phyloP scores from a whole-genome alignment of 192 early-diverging fungal species.

The Coemansia sp. region DNA sequence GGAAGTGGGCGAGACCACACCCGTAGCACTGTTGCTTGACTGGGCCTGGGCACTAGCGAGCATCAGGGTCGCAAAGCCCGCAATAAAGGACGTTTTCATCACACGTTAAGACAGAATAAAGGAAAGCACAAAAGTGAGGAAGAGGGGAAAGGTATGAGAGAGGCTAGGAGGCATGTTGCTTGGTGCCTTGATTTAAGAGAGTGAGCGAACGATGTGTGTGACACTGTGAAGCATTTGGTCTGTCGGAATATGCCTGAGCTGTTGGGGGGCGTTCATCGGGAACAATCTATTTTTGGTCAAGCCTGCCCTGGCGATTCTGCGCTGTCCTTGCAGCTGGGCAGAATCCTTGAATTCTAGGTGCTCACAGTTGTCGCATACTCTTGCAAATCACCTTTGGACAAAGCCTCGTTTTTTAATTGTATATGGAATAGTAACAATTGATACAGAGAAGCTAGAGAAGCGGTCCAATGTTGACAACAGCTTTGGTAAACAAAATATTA shows the following conservation, averaged over 20 bases:
- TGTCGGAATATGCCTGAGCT: not conserved
- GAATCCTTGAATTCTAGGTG: not conserved
- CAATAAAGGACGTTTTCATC: not conserved
- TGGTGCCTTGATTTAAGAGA: not conserved
- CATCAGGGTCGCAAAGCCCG: not conserved
- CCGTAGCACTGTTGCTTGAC: not conserved
- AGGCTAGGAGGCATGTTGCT: not conserved
- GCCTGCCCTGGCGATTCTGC: not conserved
- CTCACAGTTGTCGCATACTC: not conserved
- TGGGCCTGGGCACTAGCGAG: constrained; percentile 1
- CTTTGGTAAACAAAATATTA: not conserved
- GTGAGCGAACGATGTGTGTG: not conserved
- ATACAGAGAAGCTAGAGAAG: not conserved
- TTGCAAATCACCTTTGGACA: not conserved
- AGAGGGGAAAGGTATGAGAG: not conserved
- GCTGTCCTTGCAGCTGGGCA: not conserved
- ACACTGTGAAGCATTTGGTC: not conserved
- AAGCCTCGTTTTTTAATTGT: not conserved
- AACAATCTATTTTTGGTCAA: constrained; percentile 2
- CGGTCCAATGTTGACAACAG: not conserved
- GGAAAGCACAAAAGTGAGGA: not conserved
- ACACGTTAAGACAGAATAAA: not conserved
- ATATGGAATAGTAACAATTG: not conserved
- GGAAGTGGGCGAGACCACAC: not conserved
- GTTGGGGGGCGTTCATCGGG: not conserved